Evolutionary conservation across 495 filamentous ascomycete species (phyloP).

Genomic region (Astrothelium macrocarpum): DNA sequence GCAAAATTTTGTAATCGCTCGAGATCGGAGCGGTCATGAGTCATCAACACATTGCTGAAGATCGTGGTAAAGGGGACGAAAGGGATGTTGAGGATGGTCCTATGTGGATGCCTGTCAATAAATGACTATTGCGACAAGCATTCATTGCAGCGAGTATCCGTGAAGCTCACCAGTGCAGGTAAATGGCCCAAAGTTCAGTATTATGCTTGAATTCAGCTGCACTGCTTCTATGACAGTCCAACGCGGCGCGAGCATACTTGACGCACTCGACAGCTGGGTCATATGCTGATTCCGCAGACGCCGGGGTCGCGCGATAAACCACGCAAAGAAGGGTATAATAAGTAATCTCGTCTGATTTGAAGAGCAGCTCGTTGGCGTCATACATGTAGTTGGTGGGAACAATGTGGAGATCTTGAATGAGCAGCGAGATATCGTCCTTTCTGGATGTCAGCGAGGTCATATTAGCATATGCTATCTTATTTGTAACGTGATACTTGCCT

Average conservation of each 20-base stretch:
- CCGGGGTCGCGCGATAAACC: constrained; percentile 54
- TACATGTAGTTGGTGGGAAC: constrained; percentile 9
- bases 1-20: not conserved
- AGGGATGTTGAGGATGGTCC: constrained; percentile 55
- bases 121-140: not conserved
- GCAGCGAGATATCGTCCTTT: constrained; percentile 5
- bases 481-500: not conserved
- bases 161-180: constrained; percentile 50
- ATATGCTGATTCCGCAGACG: constrained; percentile 32
- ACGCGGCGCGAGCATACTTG: constrained; percentile 45
- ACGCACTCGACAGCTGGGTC: constrained; percentile 41
- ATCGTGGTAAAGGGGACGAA: constrained; percentile 62
- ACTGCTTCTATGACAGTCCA: constrained; percentile 44
- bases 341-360: constrained; percentile 46
- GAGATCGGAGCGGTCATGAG: not conserved
- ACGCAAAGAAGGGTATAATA: constrained; percentile 46
- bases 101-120: constrained; percentile 19
- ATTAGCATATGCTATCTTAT: not conserved
- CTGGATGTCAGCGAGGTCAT: not conserved
- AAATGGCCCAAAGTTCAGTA: constrained; percentile 42
- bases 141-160: not conserved
- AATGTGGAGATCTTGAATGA: constrained; percentile 5
- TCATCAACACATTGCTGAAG: constrained; percentile 48
- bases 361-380: constrained; percentile 29
- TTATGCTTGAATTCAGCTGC: constrained; percentile 40